Evolutionary conservation across 176 grass and related monocot genomes (phyloP), one percentile per base, ranked within the genome.

Genomic region (Thinopyrum elongatum): DNA sequence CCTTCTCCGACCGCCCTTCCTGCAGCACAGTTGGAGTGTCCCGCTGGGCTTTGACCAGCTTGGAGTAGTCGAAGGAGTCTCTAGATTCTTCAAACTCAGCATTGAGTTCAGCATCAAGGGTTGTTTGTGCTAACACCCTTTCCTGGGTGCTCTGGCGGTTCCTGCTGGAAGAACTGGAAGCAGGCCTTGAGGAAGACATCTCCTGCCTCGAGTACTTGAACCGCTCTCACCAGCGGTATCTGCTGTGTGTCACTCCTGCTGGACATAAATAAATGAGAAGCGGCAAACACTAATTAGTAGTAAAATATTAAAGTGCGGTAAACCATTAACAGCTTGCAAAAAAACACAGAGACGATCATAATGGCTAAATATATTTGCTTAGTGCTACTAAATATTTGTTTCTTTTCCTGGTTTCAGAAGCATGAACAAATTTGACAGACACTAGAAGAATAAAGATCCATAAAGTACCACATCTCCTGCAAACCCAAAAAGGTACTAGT

Each of bases 61-160:
- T 91, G 44, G 93, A 94, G 92, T 98, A 98, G 74, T 98, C 88
- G 53, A 98, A 98, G 17, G 92, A 85, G 51, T 95, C 91, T 3
- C 91, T 90, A 27, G 65, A 89, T 75, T 94, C 93, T 87, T 98
- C 96, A 67, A 92, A 98, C 33, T 95, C 90, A 7, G 93, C 93
- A 70, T 87, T 89, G 10, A 98, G 96, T 28, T 94, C 86, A 63
- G 96, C 96, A 39, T 98, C 96, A 69, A 94, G 76, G 67, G 80
- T 95, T 12, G 96, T 98, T 81, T 98, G 96, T 3, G 96, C 93
- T 34, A 98, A 83, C 74, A 95, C 90, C 76, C 93, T 88, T 84
- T 91, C 94, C 15, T 71, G 82, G 0, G 86, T 91, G 74, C 91
- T 98, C 16, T 86, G 88, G 13, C 79, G 84, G 69, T 80, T 86